These are phyloP conservation scores for Claviceps maximensis DNA, from an alignment of 2,329 filamentous ascomycete species.

Conservation along the genomic window DNA sequence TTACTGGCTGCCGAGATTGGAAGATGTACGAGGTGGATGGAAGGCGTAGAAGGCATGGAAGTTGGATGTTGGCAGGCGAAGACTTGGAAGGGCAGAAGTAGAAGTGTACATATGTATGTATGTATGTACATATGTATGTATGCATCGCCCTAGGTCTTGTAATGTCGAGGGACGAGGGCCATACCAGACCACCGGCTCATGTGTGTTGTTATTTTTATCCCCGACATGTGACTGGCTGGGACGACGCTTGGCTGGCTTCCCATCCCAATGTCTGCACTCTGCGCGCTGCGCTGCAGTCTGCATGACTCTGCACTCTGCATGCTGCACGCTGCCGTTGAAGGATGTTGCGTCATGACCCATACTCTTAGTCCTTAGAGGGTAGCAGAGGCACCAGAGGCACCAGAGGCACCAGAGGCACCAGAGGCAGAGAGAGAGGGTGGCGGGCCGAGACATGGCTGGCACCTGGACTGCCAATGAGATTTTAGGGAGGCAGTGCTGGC, in stretches of 20 bases:
- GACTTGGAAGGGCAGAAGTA: not conserved
- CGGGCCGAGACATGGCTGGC: not conserved
- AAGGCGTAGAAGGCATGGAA: not conserved
- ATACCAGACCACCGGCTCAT: not conserved
- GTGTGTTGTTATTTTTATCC: not conserved
- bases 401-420: no score
- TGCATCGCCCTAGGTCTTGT: not conserved
- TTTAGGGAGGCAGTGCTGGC: not conserved
- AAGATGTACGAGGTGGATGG: not conserved
- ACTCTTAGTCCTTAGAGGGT: no score
- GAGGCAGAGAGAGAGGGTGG: no score
- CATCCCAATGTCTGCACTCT: not conserved
- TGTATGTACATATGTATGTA: no score
- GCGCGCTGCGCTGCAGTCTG: not conserved
- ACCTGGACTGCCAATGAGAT: not conserved
- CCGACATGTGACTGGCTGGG: not conserved
- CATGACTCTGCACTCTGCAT: no score
- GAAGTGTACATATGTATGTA: no score
- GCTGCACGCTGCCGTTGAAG: constrained; percentile 8
- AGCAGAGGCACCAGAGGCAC: no score
- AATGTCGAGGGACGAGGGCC: not conserved
- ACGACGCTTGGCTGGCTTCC: no score
- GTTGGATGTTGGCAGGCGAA: no score
- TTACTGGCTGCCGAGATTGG: not conserved
- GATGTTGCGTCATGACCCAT: constrained; percentile 14